Conservation (phyloP, 228 moss, liverwort and hornwort species). For the Sphagnum fallax region DNA sequence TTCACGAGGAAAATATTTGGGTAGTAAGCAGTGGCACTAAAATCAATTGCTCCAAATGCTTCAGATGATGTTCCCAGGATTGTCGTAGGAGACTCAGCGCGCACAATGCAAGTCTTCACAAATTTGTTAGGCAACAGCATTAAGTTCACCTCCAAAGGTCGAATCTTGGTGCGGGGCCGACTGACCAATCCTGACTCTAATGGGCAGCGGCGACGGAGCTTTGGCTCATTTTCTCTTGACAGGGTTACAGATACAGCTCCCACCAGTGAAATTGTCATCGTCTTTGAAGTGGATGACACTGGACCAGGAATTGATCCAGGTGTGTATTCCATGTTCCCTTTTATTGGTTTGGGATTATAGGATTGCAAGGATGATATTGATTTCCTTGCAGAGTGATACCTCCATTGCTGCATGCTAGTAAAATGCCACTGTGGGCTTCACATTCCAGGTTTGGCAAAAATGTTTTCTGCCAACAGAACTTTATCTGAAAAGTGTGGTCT, state of each 20-base stretch:
- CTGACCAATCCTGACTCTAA: constrained; percentile 27
- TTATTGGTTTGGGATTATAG: no score
- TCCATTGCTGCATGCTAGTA: no score
- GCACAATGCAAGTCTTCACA: constrained; percentile 80
- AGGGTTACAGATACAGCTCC: constrained; percentile 23
- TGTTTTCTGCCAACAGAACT: no score
- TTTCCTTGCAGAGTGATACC: no score
- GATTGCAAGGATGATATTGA: no score
- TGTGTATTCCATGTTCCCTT: background rate
- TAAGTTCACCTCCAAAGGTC: constrained; percentile 61
- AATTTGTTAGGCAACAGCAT: constrained; percentile 77
- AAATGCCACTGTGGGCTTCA: no score
- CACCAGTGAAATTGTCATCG: constrained; percentile 41
- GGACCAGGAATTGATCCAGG: constrained; percentile 70
- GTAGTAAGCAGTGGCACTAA: no score
- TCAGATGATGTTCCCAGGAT: constrained; percentile 70
- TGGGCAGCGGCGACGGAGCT: constrained; percentile 31
- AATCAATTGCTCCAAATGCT: background rate
- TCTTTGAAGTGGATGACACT: constrained; percentile 80
- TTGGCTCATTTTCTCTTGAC: constrained; percentile 45
- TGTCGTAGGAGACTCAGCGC: constrained; percentile 59
- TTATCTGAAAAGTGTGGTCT: no score
- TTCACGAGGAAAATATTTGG: no score
- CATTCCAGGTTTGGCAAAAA: no score
- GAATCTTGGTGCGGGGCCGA: constrained; percentile 59